phyloP scores from a whole-genome alignment of 2,329 filamentous ascomycete genomes.

The Diaporthe sp. region DNA sequence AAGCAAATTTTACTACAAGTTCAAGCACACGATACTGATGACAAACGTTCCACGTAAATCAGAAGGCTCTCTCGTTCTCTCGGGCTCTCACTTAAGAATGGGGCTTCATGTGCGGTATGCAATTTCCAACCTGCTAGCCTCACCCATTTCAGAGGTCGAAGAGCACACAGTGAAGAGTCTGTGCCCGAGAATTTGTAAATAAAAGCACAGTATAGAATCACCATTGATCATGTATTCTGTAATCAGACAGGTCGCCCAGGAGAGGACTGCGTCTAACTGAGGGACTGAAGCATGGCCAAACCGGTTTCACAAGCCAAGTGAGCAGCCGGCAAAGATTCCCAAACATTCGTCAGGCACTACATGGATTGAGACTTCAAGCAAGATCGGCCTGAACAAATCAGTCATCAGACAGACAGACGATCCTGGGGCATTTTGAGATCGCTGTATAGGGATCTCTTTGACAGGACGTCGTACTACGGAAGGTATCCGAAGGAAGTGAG shows the following conservation, averaged over 20 bases:
- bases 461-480: background rate
- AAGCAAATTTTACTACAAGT: background rate
- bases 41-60: background rate
- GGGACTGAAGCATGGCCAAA: background rate
- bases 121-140: too few relatives aligned
- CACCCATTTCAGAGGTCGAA: background rate
- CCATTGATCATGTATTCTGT: background rate
- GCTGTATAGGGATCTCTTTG: background rate
- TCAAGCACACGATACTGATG: conserved; percentile 13
- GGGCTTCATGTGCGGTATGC: too few relatives aligned
- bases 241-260: background rate
- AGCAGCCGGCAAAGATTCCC: background rate
- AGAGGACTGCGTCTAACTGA: background rate
- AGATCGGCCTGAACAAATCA: background rate
- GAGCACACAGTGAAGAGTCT: background rate
- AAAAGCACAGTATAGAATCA: too few relatives aligned
- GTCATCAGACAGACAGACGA: background rate
- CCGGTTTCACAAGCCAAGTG: background rate
- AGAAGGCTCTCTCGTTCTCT: background rate
- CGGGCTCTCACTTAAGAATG: background rate
- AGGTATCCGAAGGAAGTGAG: background rate
- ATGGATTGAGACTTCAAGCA: too few relatives aligned
- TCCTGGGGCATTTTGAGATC: too few relatives aligned
- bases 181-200: background rate
- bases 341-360: background rate